Conservation (phyloP, 2,329 filamentous ascomycete genomes). For the Huntiella decipiens region DNA sequence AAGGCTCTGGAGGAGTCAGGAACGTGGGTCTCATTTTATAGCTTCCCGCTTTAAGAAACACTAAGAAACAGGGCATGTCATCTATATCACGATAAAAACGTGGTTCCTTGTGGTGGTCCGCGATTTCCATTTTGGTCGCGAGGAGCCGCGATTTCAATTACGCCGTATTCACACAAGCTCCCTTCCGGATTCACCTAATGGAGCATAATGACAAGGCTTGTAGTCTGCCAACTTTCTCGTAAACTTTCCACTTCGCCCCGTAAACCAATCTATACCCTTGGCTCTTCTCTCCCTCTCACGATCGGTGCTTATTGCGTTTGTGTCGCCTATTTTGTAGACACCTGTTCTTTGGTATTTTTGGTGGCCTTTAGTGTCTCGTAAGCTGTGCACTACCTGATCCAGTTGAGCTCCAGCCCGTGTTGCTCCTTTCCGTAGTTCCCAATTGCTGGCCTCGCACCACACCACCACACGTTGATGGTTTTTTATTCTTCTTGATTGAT, state of each 20-base stretch:
- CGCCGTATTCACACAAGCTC: neutral
- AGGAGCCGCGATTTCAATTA: no score
- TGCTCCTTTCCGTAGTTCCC: constrained; percentile 1
- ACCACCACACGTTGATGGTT: neutral
- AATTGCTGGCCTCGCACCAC: neutral
- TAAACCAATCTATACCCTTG: no score
- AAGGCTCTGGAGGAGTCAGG: no score
- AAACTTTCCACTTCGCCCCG: no score
- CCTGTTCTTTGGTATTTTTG: constrained; percentile 11
- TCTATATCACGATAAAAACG: no score
- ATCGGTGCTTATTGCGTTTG: neutral
- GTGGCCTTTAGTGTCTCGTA: constrained; percentile 6
- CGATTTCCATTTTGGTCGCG: no score
- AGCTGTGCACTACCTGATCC: constrained; percentile 4
- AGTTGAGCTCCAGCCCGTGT: constrained; percentile 9
- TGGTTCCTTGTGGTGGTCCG: no score
- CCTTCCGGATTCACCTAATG: neutral
- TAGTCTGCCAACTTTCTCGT: neutral
- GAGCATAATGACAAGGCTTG: neutral
- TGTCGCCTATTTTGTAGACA: constrained; percentile 10
- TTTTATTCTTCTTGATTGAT: neutral
- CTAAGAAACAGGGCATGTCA: no score
- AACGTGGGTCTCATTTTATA: no score
- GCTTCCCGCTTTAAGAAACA: no score
- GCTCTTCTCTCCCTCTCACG: no score